Conservation (phyloP, 192 early-diverging fungal species). For the Gorgonomyces haynaldii region DNA sequence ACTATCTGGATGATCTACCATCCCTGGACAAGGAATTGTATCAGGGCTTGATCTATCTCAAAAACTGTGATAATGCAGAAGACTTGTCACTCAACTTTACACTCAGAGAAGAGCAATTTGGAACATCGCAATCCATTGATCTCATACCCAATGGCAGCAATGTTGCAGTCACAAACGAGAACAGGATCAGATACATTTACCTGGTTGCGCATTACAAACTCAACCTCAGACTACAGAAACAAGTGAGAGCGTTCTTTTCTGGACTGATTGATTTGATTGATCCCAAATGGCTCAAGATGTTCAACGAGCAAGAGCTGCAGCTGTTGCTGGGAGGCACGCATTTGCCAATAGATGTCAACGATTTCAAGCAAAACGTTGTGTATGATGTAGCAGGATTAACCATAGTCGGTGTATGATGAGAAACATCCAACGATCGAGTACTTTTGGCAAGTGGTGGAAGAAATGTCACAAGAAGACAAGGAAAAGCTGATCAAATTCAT, state of each 20-base stretch:
- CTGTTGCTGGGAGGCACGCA: slow-evolving; percentile 70
- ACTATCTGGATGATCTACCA: slow-evolving; percentile 43
- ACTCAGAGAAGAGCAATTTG: slow-evolving; percentile 7
- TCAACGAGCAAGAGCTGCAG: slow-evolving; percentile 86
- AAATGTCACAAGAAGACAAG: slow-evolving; percentile 47
- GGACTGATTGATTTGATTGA: slow-evolving; percentile 79
- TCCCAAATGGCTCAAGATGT: slow-evolving; percentile 81
- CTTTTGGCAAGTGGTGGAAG: slow-evolving; percentile 62
- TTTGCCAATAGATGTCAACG: slow-evolving; percentile 62
- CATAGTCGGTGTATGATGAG: slow-evolving; percentile 33
- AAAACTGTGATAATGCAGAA: slow-evolving; percentile 30
- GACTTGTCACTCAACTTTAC: slow-evolving; percentile 38
- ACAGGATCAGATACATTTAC: slow-evolving; percentile 80
- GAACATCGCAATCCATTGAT: slow-evolving; percentile 32
- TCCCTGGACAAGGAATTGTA: slow-evolving; percentile 38
- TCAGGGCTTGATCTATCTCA: slow-evolving; percentile 32
- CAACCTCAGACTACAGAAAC: slow-evolving; percentile 64
- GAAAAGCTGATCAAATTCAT: slow-evolving; percentile 73
- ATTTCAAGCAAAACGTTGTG: slow-evolving; percentile 60
- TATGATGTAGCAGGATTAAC: slow-evolving; percentile 59
- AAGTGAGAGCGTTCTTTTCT: slow-evolving; percentile 70
- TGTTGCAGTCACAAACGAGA: slow-evolving; percentile 71
- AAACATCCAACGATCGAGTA: slow-evolving; percentile 61
- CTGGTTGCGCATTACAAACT: slow-evolving; percentile 79
- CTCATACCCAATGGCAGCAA: slow-evolving; percentile 66